A percentile compares a stretch with the other conserved stretches of the same genome.
Evolutionary conservation across 2,329 filamentous ascomycete species (phyloP).

Genomic region (Onygenales sp.): DNA sequence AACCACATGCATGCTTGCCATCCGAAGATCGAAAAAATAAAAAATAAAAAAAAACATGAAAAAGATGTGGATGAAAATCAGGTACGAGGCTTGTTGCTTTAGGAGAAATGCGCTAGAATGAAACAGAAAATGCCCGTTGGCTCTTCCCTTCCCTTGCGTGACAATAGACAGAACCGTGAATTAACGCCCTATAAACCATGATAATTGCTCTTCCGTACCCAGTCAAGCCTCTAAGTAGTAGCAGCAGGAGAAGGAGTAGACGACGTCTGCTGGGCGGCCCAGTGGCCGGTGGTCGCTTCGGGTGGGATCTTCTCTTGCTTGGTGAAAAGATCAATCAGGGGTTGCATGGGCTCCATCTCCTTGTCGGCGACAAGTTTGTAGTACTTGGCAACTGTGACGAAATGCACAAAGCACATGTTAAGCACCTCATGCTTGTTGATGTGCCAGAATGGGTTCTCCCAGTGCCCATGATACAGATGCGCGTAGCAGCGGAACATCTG

Average conservation of each 20-base stretch:
- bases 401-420: constrained; percentile 82
- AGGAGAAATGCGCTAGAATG: neutral
- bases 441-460: constrained; percentile 72
- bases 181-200: constrained; percentile 1
- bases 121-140: neutral
- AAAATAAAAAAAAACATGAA: constrained; percentile 17
- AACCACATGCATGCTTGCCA: neutral
- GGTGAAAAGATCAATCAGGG: constrained; percentile 83
- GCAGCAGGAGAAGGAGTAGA: constrained; percentile 9
- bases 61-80: neutral
- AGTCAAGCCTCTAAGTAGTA: neutral
- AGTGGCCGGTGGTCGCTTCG: constrained; percentile 42
- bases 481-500: constrained; percentile 99
- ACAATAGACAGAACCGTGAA: neutral
- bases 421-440: constrained; percentile 62
- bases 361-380: constrained; percentile 77
- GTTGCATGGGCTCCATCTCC: constrained; percentile 93
- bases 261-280: constrained; percentile 25
- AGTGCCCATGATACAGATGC: constrained; percentile 97
- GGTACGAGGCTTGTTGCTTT: neutral
- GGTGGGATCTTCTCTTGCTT: constrained; percentile 79
- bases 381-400: constrained; percentile 68
- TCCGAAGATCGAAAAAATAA: constrained; percentile 10
- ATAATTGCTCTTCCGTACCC: neutral
- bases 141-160: neutral